A percentile compares a stretch with the other conserved stretches of the same genome.
phyloP scores from a whole-genome alignment of 495 filamentous ascomycete species.

The Tuber magnatum region DNA sequence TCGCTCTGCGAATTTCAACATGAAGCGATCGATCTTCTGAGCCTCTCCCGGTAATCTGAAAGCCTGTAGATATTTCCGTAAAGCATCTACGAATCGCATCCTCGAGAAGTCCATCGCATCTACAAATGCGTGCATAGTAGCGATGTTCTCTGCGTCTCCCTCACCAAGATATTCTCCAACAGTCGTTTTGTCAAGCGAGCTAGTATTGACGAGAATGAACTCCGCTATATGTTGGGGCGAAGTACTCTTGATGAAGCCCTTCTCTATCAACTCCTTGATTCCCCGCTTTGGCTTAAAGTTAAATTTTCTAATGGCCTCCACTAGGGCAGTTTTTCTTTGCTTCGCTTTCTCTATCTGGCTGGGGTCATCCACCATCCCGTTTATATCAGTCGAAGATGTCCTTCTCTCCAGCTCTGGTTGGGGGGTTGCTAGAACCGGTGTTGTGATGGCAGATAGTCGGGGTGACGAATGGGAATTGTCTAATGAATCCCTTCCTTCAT shows the following conservation, averaged over 20 bases:
- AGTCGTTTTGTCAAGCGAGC: conserved; percentile 77
- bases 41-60: conserved; percentile 94
- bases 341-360: conserved; percentile 87
- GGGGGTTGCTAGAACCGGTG: conserved; percentile 30
- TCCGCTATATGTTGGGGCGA: conserved; percentile 72
- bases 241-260: conserved; percentile 76
- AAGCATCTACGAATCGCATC: conserved; percentile 84
- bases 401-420: conserved; percentile 30
- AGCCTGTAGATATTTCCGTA: conserved; percentile 84
- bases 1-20: conserved; percentile 96
- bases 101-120: conserved; percentile 92
- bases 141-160: conserved; percentile 82
- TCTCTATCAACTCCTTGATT: conserved; percentile 70
- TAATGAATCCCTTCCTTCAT: conserved; percentile 32
- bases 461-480: conserved; percentile 32
- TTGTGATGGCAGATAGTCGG: conserved; percentile 31
- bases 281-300: conserved; percentile 98
- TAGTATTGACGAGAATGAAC: conserved; percentile 66
- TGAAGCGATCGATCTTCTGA: conserved; percentile 98
- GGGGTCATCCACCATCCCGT: conserved; percentile 60
- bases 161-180: conserved; percentile 95
- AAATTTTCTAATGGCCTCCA: conserved; percentile 82
- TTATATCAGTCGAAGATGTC: conserved; percentile 22
- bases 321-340: conserved; percentile 83
- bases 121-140: conserved; percentile 97